Conservation (phyloP, 2,329 filamentous ascomycete genomes). For the Fusarium robinianum region DNA sequence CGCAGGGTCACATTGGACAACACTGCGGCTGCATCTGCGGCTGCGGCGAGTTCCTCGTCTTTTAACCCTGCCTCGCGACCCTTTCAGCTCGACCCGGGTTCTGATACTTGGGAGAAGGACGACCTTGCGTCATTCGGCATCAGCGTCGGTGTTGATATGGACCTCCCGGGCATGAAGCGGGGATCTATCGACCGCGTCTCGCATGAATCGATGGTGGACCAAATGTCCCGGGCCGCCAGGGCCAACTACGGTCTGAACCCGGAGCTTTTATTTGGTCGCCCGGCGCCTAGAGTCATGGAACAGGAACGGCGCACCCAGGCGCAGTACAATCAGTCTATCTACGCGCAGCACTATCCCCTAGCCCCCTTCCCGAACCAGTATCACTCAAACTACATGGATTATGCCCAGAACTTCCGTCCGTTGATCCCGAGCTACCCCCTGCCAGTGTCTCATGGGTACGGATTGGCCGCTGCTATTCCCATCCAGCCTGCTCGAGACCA, state of each 20-base stretch:
- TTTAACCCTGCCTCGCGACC: conserved; percentile 42
- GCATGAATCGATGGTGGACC: conserved; percentile 36
- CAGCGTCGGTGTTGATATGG: conserved; percentile 41
- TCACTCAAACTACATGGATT: conserved; percentile 43
- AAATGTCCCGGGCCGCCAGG: too few relatives aligned
- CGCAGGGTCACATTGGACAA: conserved; percentile 44
- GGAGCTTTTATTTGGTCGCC: conserved; percentile 47
- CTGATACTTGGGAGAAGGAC: conserved; percentile 52
- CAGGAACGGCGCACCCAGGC: conserved; percentile 44
- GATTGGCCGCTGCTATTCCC: conserved; percentile 35
- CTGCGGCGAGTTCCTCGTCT: conserved; percentile 18
- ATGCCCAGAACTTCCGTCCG: conserved; percentile 41
- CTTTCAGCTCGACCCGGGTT: conserved; percentile 54
- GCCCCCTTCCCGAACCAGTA: conserved; percentile 38
- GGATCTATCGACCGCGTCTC: conserved; percentile 48
- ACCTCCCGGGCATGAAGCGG: conserved; percentile 41
- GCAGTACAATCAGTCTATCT: conserved; percentile 39
- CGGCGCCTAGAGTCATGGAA: conserved; percentile 44
- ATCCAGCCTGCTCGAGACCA: conserved; percentile 55
- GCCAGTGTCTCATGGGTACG: conserved; percentile 41
- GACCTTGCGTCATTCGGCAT: conserved; percentile 28
- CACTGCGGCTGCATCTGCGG: conserved; percentile 16
- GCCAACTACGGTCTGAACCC: conserved; percentile 38
- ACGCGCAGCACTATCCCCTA: conserved; percentile 39
- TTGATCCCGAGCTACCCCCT: conserved; percentile 43